A percentile compares a stretch with the other conserved stretches of the same genome.
Evolutionary conservation across 305 asterid species (phyloP).

Genomic region (Andrographis paniculata): DNA sequence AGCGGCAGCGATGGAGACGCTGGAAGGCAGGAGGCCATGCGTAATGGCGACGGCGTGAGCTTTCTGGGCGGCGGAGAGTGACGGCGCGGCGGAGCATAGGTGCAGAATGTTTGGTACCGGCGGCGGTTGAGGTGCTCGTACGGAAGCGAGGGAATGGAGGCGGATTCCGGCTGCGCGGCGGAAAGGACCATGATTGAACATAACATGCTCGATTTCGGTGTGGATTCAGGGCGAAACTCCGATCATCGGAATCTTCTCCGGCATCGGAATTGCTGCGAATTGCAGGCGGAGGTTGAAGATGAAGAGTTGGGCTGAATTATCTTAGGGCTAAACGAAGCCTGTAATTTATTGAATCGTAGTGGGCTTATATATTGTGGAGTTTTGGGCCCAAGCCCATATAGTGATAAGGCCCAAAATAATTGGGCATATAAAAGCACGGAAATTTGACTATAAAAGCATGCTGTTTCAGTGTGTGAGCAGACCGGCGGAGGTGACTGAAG

Average conservation of each 20-base stretch:
- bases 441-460: not conserved
- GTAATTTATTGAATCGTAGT: too few species aligned
- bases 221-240: too few species aligned
- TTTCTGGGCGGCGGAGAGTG: slow-evolving; percentile 49
- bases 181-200: slow-evolving; percentile 33
- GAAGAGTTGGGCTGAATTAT: too few species aligned
- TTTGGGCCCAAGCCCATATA: too few species aligned
- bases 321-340: too few species aligned
- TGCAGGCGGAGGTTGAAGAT: too few species aligned
- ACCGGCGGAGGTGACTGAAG: not conserved
- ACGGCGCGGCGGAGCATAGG: slow-evolving; percentile 29
- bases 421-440: not conserved
- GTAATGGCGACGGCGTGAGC: slow-evolving; percentile 49
- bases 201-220: slow-evolving; percentile 17
- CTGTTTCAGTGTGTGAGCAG: not conserved
- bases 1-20: slow-evolving; percentile 56
- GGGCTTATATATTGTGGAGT: too few species aligned
- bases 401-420: not conserved
- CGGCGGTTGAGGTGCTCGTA: slow-evolving; percentile 15
- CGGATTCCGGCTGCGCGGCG: slow-evolving; percentile 18
- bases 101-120: slow-evolving; percentile 25
- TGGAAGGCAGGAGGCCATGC: slow-evolving; percentile 56
- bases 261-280: too few species aligned
- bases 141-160: slow-evolving; percentile 13
- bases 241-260: too few species aligned